These are phyloP conservation scores for Adansonia digitata DNA, from an alignment of 345 rosid species.

Conservation along the genomic window DNA sequence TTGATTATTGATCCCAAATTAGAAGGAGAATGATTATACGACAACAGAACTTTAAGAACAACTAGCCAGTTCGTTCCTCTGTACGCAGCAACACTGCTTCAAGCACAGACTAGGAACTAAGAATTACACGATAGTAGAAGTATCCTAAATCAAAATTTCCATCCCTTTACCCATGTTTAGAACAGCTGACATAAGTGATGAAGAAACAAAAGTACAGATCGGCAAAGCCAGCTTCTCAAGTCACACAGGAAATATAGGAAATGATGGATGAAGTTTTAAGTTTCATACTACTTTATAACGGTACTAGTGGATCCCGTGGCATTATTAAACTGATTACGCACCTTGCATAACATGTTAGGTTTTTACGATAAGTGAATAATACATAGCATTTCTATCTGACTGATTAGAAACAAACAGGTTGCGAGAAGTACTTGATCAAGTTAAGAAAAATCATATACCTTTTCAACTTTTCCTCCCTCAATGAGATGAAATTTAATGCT, in stretches of 20 bases:
- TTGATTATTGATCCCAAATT: no score
- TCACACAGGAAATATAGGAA: not conserved
- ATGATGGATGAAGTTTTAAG: not conserved
- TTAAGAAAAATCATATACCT: conserved; percentile 32
- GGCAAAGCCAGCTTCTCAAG: not conserved
- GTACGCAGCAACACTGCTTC: no score
- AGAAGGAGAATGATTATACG: no score
- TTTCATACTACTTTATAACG: not conserved
- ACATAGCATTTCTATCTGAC: not conserved
- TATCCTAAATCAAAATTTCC: no score
- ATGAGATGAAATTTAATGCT: conserved; percentile 54
- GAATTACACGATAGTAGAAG: no score
- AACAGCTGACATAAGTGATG: not conserved
- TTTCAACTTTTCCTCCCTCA: conserved; percentile 57
- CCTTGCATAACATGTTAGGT: not conserved
- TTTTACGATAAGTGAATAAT: not conserved
- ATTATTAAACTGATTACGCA: not conserved
- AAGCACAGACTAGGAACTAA: no score
- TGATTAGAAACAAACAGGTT: not conserved
- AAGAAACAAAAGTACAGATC: not conserved
- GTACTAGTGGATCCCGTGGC: not conserved
- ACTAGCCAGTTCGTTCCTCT: no score
- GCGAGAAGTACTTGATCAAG: not conserved
- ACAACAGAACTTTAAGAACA: no score
- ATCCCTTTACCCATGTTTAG: no score